Percentiles rank a stretch among this genome's conserved stretches.
These are phyloP conservation scores for Termitomyces bulborhizus DNA, from an alignment of 768 basidiomycete species.

Conservation along the genomic window DNA sequence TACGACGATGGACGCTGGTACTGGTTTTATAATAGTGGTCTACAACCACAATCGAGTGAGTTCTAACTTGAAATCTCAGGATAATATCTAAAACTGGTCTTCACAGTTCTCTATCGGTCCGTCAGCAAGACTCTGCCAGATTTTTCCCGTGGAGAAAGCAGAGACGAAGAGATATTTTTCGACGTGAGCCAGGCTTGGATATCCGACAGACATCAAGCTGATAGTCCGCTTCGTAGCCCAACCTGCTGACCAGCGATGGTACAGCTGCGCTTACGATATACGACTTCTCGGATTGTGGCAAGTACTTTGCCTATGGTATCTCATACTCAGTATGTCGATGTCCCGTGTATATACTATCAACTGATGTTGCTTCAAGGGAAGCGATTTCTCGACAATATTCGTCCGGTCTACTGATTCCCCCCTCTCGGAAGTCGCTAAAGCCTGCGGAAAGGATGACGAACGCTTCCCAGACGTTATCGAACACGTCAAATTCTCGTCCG, in stretches of 20 bases:
- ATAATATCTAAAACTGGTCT: slow-evolving; percentile 5
- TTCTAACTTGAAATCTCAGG: slow-evolving; percentile 11
- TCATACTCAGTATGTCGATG: slow-evolving; percentile 49
- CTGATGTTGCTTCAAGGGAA: slow-evolving; percentile 41
- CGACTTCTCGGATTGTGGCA: slow-evolving; percentile 60
- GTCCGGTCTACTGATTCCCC: slow-evolving; percentile 59
- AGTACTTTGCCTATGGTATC: slow-evolving; percentile 73
- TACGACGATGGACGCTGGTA: slow-evolving; percentile 72
- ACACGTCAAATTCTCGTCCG: slow-evolving; percentile 70
- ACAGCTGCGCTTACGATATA: slow-evolving; percentile 56
- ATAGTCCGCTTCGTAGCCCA: slow-evolving; percentile 38
- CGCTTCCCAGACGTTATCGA: slow-evolving; percentile 62
- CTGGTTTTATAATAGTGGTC: slow-evolving; percentile 74
- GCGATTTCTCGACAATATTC: slow-evolving; percentile 67
- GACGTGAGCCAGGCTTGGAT: slow-evolving; percentile 41
- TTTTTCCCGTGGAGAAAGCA: slow-evolving; percentile 35
- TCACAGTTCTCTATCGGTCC: slow-evolving; percentile 56
- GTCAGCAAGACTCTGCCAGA: slow-evolving; percentile 47
- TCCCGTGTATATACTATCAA: neutral
- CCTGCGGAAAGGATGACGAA: slow-evolving; percentile 37
- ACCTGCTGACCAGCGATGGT: slow-evolving; percentile 66
- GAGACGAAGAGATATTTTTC: slow-evolving; percentile 69
- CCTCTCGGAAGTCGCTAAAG: slow-evolving; percentile 35
- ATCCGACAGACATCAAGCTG: neutral
- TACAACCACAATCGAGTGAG: slow-evolving; percentile 58